Evolutionary conservation across 495 filamentous ascomycete species (phyloP).

Genomic region (Cryomyces antarcticus): DNA sequence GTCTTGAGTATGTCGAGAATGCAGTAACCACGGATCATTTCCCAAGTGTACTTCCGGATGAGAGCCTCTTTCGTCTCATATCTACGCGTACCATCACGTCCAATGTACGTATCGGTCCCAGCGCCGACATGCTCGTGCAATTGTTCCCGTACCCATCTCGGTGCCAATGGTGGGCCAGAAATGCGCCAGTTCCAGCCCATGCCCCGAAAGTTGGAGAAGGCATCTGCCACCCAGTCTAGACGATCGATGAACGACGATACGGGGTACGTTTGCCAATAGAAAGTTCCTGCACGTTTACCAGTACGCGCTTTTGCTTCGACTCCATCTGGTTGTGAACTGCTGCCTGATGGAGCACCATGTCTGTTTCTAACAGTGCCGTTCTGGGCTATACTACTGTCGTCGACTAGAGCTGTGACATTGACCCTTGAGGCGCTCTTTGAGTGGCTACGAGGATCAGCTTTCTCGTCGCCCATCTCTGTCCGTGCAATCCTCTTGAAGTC

Average conservation of each 20-base stretch:
- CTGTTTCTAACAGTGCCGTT: no score
- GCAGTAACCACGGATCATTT: constrained; percentile 35
- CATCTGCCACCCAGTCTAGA: constrained; percentile 49
- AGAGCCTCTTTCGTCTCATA: constrained; percentile 23
- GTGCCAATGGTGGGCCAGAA: constrained; percentile 36
- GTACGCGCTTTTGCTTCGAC: not conserved
- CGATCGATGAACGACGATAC: constrained; percentile 32
- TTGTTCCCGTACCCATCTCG: constrained; percentile 25
- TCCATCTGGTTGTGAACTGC: not conserved
- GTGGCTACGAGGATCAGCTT: not conserved
- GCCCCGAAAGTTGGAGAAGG: constrained; percentile 49
- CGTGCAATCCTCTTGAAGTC: constrained; percentile 47
- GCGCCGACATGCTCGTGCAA: constrained; percentile 13
- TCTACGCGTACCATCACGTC: constrained; percentile 9
- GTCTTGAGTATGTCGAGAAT: constrained; percentile 44
- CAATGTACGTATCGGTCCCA: constrained; percentile 5
- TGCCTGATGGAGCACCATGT: not conserved
- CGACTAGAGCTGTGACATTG: not conserved
- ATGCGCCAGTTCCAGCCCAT: constrained; percentile 63
- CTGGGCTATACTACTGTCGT: not conserved
- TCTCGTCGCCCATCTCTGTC: constrained; percentile 6
- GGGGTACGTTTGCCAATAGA: constrained; percentile 58
- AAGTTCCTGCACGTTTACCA: not conserved
- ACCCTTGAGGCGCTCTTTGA: not conserved
- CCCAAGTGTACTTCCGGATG: constrained; percentile 25